A percentile compares a stretch with the other conserved stretches of the same genome.
These are phyloP conservation scores for Populus trichocarpa DNA, from an alignment of 441 rosid species.

Conservation along the genomic window DNA sequence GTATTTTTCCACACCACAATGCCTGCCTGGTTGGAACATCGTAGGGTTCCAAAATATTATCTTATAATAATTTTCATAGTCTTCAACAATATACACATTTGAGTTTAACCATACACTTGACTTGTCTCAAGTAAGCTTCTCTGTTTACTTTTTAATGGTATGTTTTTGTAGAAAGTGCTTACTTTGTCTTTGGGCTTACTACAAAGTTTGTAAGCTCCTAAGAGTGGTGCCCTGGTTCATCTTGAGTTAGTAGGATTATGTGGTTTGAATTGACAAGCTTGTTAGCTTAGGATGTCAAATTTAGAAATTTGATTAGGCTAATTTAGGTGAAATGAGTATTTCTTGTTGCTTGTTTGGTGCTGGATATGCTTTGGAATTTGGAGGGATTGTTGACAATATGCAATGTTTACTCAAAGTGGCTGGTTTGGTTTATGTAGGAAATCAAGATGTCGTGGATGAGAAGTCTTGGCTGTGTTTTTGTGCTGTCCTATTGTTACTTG, in stretches of 20 bases:
- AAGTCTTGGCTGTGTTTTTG: conserved; percentile 24
- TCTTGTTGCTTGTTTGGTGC: background rate
- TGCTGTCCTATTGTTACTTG: conserved; percentile 25
- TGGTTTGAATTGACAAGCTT: background rate
- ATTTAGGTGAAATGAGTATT: background rate
- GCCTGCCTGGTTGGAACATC: too few relatives aligned
- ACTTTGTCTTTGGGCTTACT: background rate
- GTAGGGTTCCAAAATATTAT: too few relatives aligned
- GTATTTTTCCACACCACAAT: too few relatives aligned
- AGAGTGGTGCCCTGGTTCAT: background rate
- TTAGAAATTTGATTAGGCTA: background rate
- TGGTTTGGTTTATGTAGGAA: conserved; percentile 18
- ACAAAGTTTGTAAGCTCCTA: background rate
- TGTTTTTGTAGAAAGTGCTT: background rate
- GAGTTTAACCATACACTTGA: background rate
- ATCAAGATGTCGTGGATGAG: conserved; percentile 31
- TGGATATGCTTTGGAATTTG: background rate
- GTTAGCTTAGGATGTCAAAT: background rate
- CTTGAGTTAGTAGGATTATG: background rate
- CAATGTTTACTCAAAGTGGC: background rate
- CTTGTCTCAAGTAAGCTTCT: background rate
- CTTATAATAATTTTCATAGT: too few relatives aligned
- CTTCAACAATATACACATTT: background rate
- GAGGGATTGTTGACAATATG: background rate
- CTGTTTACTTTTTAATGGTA: too few relatives aligned